Base-by-base conservation (phyloP, 768 basidiomycete species). In the Trichaptum fuscoviolaceum region DNA sequence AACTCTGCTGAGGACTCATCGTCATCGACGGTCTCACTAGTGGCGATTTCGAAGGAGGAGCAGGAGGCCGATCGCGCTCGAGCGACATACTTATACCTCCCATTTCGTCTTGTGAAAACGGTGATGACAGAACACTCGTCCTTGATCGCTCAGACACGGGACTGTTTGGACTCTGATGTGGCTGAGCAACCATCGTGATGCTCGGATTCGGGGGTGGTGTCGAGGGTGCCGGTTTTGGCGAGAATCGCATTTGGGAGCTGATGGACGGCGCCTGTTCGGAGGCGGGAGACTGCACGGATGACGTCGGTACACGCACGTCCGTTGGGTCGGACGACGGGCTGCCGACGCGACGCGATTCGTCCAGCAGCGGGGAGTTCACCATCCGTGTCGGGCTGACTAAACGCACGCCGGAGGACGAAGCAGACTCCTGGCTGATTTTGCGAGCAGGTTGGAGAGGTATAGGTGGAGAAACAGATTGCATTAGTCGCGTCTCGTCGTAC, bases 41-140 rank as follows among this genome's bases (percentile, higher is more conserved):
- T 6, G 69, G 63, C 27, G 72, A 62, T 74, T 75, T 78, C 75
- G 69, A 67, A 67, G 68, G 74, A 67, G 75, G 72, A 10, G 68
- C 70, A 25, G 70, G 68, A 26, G 67, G 66, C 42, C 68, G 63
- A 30, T 52, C 42, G 42, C 10, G 42, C 42, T 52, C 42, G 42
- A 52, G 10, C 20, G 42, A 52, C 42, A 52, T 52, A 52, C 42
- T 52, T 52, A 52, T 52, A 52, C 42, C 42, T 20, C 42, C 42
- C 42, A 20, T 52, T 52, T 12, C 42, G 2, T 52, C 42, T 52
- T 52, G 42, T 20, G 42, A 52, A 20, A 52, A 52, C 42, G 42
- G 42, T 52, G 42, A 52, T 52, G 42, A 52, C 5, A 52, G 42
- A 52, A 52, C 42, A 12, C 42, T 52, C 5, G 20, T 52, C 42